Evolutionary conservation across 441 rosid genomes (phyloP).

Genomic region (Erodium moschatum): DNA sequence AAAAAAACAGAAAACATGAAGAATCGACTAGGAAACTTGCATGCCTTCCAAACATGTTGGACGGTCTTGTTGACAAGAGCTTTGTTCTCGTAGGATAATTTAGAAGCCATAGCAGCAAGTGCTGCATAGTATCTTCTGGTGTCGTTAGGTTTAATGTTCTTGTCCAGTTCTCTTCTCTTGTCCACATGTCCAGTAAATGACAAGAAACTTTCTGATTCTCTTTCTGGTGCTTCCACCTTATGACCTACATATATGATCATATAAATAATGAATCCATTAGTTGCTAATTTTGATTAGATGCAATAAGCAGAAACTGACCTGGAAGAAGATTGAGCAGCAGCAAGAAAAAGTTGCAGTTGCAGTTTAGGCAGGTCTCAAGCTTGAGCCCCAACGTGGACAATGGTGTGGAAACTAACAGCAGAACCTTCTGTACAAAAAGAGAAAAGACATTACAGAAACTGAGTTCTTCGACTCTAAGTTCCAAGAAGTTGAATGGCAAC

Average conservation of each 20-base stretch:
- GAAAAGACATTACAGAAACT: background rate
- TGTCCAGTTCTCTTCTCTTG: conserved; percentile 30
- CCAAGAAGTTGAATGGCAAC: background rate
- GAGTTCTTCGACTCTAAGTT: background rate
- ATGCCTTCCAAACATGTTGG: conserved; percentile 31
- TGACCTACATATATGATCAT: background rate
- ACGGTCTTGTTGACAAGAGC: conserved; percentile 32
- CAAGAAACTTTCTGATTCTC: background rate
- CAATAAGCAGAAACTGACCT: too few species aligned
- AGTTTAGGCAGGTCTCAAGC: background rate
- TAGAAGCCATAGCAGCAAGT: conserved; percentile 51
- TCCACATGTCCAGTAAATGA: conserved; percentile 19
- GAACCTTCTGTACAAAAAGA: background rate
- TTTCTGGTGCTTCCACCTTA: background rate
- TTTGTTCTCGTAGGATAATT: conserved; percentile 42
- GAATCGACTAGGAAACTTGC: too few species aligned
- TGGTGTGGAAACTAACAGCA: background rate
- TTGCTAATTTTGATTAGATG: too few species aligned
- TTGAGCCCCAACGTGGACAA: background rate
- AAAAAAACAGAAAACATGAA: too few species aligned
- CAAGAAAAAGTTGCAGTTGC: background rate
- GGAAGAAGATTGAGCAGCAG: background rate
- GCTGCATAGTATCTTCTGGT: conserved; percentile 28
- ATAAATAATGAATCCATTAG: too few species aligned
- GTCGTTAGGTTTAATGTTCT: conserved; percentile 26